A percentile compares a stretch with the other conserved stretches of the same genome.
Conservation (phyloP, 2,329 filamentous ascomycete species). For the Exophiala sp. region DNA sequence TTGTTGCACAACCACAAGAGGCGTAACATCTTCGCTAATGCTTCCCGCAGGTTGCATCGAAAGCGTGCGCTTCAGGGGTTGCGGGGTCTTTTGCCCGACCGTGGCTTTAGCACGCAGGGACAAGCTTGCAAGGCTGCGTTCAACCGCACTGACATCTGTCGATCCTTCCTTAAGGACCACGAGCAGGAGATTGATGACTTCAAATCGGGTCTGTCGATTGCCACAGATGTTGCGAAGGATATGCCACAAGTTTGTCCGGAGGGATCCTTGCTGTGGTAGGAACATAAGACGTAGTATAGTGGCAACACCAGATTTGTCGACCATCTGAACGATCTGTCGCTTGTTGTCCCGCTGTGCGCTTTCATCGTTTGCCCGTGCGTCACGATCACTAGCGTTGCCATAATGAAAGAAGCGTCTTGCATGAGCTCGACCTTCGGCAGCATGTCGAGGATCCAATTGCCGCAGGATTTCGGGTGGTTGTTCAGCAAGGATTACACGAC, state of each 20-base stretch:
- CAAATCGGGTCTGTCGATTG: constrained; percentile 91
- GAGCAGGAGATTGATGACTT: constrained; percentile 87
- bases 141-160: constrained; percentile 85
- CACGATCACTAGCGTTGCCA: constrained; percentile 46
- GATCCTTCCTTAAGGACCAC: constrained; percentile 95
- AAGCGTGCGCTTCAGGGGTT: constrained; percentile 70
- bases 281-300: constrained; percentile 99
- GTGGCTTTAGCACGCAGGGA: constrained; percentile 86
- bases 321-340: constrained; percentile 86
- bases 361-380: constrained; percentile 26
- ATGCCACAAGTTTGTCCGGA: constrained; percentile 77
- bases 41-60: constrained; percentile 55
- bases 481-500: constrained; percentile 84
- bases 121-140: constrained; percentile 90
- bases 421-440: constrained; percentile 77
- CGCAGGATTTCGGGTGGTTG: constrained; percentile 85
- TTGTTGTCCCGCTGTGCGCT: constrained; percentile 41
- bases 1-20: constrained; percentile 92
- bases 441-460: constrained; percentile 78
- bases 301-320: constrained; percentile 92
- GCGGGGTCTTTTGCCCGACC: constrained; percentile 75
- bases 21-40: constrained; percentile 82
- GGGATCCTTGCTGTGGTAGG: constrained; percentile 83
- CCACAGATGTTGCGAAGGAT: constrained; percentile 90
- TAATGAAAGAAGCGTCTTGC: constrained; percentile 56